These are phyloP conservation scores for Diaporthe sp. DNA, from an alignment of 2,329 filamentous ascomycete genomes.

Conservation along the genomic window DNA sequence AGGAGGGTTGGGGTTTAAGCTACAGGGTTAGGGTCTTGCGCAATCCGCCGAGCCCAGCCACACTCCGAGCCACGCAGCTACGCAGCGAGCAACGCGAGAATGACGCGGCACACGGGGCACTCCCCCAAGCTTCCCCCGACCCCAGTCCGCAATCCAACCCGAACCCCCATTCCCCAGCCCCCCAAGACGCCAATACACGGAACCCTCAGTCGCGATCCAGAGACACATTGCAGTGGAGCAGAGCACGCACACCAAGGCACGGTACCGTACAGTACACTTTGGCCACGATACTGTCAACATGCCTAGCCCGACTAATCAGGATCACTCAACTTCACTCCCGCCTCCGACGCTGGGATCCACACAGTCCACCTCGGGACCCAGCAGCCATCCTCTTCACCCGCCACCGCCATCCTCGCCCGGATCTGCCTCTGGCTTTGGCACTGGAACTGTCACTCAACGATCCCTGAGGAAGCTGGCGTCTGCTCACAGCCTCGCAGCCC, in stretches of 20 bases:
- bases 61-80: no score
- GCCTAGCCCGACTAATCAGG: conserved; percentile 47
- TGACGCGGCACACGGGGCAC: not conserved
- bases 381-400: conserved; percentile 52
- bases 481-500: conserved; percentile 70
- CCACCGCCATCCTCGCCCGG: conserved; percentile 72
- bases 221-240: not conserved
- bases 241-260: not conserved
- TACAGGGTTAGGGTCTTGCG: not conserved
- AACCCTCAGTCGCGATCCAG: conserved; percentile 9
- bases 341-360: conserved; percentile 35
- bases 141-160: not conserved
- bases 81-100: not conserved
- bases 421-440: conserved; percentile 16
- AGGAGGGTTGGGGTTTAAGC: not conserved
- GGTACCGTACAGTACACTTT: conserved; percentile 17
- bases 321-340: conserved; percentile 34
- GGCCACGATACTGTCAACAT: conserved; percentile 41
- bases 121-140: not conserved
- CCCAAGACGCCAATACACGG: not conserved
- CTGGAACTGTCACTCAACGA: conserved; percentile 60
- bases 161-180: not conserved
- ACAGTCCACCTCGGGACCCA: conserved; percentile 27
- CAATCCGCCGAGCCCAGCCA: no score
- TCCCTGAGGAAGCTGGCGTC: conserved; percentile 81